Evolutionary conservation across 345 rosid genomes (phyloP).

Genomic region (Dimocarpus longan): DNA sequence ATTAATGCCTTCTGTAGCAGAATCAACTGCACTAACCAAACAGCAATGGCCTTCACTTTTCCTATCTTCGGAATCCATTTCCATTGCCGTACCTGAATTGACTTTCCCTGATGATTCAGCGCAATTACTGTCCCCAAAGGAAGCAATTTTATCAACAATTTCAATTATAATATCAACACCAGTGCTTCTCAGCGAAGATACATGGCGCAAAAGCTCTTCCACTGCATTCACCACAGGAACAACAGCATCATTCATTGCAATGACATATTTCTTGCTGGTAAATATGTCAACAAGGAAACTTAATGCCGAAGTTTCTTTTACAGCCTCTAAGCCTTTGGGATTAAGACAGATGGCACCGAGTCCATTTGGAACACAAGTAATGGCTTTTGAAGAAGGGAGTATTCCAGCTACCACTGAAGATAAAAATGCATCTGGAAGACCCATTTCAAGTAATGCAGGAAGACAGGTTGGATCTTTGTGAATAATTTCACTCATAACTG

Average conservation of each 20-base stretch:
- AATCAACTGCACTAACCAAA: slow-evolving; percentile 50
- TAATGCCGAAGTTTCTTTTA: slow-evolving; percentile 79
- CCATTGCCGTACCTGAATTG: slow-evolving; percentile 72
- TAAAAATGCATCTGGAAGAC: slow-evolving; percentile 92
- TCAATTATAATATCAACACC: slow-evolving; percentile 94
- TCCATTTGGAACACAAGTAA: slow-evolving; percentile 92
- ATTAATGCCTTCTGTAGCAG: slow-evolving; percentile 50
- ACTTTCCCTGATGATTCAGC: slow-evolving; percentile 54
- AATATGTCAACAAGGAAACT: slow-evolving; percentile 81
- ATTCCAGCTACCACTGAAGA: slow-evolving; percentile 82
- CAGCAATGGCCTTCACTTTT: slow-evolving; percentile 49
- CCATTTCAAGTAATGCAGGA: slow-evolving; percentile 72
- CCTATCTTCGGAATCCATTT: slow-evolving; percentile 78
- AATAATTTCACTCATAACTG: slow-evolving; percentile 95
- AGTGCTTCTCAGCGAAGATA: slow-evolving; percentile 69
- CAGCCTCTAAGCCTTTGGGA: slow-evolving; percentile 86
- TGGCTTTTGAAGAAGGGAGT: slow-evolving; percentile 93
- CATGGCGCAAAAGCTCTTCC: slow-evolving; percentile 97
- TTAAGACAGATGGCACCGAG: slow-evolving; percentile 95
- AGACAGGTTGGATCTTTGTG: slow-evolving; percentile 97
- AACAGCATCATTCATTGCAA: slow-evolving; percentile 91
- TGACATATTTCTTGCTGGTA: slow-evolving; percentile 84
- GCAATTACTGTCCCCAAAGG: slow-evolving; percentile 51
- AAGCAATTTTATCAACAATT: slow-evolving; percentile 76
- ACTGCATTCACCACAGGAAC: slow-evolving; percentile 94